Base-by-base conservation (phyloP, 768 basidiomycete species). In the Pleurotus sapidus region DNA sequence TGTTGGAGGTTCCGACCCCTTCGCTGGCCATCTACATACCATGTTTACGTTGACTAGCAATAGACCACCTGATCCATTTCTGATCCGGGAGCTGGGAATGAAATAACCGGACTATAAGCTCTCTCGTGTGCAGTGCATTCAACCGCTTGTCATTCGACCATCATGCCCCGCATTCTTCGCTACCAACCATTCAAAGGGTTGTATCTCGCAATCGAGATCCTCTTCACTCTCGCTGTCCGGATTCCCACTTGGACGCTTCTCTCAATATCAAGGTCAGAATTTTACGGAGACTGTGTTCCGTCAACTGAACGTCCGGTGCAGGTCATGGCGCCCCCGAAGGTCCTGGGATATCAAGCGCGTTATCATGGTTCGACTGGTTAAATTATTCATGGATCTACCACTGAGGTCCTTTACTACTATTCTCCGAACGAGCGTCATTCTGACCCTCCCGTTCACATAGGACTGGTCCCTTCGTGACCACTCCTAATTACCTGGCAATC, bases 301-400 rank as follows among this genome's bases (percentile, higher is more conserved):
- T 34, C 9, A 3, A 9, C 9, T 34, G 30, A 34, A 34, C 30
- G 8, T 34, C 27, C 18, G 17, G 45, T 51, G 42, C 47, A 80
- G 77, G 51, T 71, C 72, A 43, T 65, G 66, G 67, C 77, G 83
- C 18, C 80, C 79, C 14, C 70, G 74, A 59, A 66, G 67, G 25
- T 72, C 79, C 18, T 84, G 82, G 84, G 67, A 70, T 27, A 59
- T 81, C 24, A 68, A 65, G 34, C 76, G 80, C 18, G 63, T 70
- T 5, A 43, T 84, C 11, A 57, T 69, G 43, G 62, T 79, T 14
- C 71, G 74, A 6, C 7, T 76, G 1, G 23, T 72, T 47, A 77
- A 74, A 40, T 67, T 68, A 54, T 14, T 73, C 6, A 60, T 69
- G 49, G 4, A 47, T 12, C 58, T 69, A 17, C 38, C 59, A 2